phyloP scores from a whole-genome alignment of 169 alveolate species.

The Plasmodium coatneyi region DNA sequence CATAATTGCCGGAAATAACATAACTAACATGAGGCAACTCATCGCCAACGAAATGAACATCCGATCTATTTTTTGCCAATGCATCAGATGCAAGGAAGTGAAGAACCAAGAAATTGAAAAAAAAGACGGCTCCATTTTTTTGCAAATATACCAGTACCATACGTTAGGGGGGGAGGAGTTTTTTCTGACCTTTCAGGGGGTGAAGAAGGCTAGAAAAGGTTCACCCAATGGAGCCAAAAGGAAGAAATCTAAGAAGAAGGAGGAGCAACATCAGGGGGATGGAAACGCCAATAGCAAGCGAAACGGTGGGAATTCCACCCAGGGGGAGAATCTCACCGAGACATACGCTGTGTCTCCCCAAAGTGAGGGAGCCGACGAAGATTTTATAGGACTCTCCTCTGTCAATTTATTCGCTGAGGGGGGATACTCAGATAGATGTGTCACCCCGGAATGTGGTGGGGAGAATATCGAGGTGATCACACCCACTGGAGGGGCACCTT shows the following conservation, averaged over 20 bases:
- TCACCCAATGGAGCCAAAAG: neutral
- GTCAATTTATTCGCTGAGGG: neutral
- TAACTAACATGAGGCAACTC: slow-evolving; percentile 93
- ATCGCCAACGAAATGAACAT: slow-evolving; percentile 85
- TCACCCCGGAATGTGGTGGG: neutral
- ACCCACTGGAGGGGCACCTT: neutral
- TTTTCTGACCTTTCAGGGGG: slow-evolving; percentile 83
- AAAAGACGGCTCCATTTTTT: slow-evolving; percentile 63
- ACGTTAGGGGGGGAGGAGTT: slow-evolving; percentile 86
- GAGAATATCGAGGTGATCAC: neutral
- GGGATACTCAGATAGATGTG: neutral
- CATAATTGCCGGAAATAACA: slow-evolving; percentile 94
- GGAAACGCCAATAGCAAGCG: neutral
- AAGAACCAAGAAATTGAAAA: slow-evolving; percentile 81
- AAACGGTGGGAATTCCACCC: neutral
- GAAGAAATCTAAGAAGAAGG: slow-evolving; percentile 19
- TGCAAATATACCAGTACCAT: slow-evolving; percentile 77
- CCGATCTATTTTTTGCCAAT: slow-evolving; percentile 89
- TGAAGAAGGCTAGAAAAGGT: slow-evolving; percentile 52
- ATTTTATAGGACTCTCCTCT: neutral
- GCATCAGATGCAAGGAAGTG: slow-evolving; percentile 95
- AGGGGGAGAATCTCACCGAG: neutral
- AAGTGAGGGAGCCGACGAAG: neutral
- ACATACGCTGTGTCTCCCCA: neutral
- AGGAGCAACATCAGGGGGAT: slow-evolving; percentile 25